Base-by-base conservation (phyloP, 2,329 filamentous ascomycete species). In the Calonectria multiphialidica region DNA sequence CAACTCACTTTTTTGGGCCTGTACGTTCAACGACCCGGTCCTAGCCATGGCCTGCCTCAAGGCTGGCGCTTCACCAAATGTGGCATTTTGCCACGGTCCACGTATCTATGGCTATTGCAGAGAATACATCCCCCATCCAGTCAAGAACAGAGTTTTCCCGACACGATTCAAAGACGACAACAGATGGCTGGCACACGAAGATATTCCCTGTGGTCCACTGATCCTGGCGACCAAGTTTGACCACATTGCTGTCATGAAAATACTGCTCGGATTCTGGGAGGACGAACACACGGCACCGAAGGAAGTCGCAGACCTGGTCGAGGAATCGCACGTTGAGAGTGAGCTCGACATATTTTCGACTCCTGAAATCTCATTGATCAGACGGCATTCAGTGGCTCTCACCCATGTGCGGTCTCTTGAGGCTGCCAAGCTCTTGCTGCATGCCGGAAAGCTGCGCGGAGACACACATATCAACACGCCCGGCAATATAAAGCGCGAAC, bases 221-320 rank as follows among this genome's bases (percentile, higher is more conserved):
- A 35, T 18, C 33, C n/a, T 71, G 9, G 62, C 68, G 2, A 63
- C 63, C 15, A 35, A 61, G 16, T 37, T 37, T n/a, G 50, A 71
- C 33, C 55, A 71, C 18, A 10, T 71, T 30, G 33, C 18, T 7
- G 63, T 71, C 12, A 71, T 71, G 53, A 33, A 33, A 44, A 33
- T 62, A 1, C 47, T 71, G 12, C 62, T 71, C 16, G 42, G 64
- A 12, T 28, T 47, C 21, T 42, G 25, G 37, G 50, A 18, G 1
- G 5, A 57, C 12, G 28, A 28, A 2, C 2, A 18, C 0, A 7
- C 8, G 1, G 5, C 10, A 18, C 35, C 40, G 8, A 23, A 3
- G n/a, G 2, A 42, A 21, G 35, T n/a, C 2, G 63, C 68, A 13
- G 23, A 47, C 2, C 18, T 64, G 12, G 37, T 63, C 3, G 62